phyloP scores from a whole-genome alignment of 164 flowering plant genomes.

The Nymphaea colorata region DNA sequence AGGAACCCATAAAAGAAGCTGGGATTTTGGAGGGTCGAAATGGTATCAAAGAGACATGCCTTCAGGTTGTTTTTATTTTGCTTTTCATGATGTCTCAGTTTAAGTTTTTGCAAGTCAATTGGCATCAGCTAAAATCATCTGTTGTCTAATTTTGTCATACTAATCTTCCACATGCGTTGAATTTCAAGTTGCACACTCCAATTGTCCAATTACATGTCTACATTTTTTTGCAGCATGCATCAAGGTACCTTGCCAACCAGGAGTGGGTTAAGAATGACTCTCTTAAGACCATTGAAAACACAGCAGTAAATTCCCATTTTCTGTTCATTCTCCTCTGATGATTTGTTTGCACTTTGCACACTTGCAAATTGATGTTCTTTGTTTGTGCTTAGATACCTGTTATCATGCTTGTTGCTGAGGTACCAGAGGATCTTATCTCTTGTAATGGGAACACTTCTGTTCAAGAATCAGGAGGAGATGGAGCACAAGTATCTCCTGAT shows the following conservation, averaged over 20 bases:
- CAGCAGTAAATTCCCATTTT: constrained; percentile 51
- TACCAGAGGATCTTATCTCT: constrained; percentile 54
- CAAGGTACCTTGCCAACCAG: constrained; percentile 94
- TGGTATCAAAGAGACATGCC: constrained; percentile 97
- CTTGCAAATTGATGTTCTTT: constrained; percentile 2
- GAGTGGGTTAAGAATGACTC: constrained; percentile 98
- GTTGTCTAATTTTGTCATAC: too few relatives aligned
- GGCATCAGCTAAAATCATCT: too few relatives aligned
- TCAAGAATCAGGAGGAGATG: constrained; percentile 33
- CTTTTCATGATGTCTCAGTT: too few relatives aligned
- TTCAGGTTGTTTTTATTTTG: constrained; percentile 45
- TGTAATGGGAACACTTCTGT: constrained; percentile 20
- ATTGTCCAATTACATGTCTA: neutral
- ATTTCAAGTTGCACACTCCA: too few relatives aligned
- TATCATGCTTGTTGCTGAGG: constrained; percentile 93
- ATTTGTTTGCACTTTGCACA: neutral
- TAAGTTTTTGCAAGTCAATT: too few relatives aligned
- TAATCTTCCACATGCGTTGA: too few relatives aligned
- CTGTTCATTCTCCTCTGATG: neutral
- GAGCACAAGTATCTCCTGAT: constrained; percentile 18
- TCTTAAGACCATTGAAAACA: constrained; percentile 90
- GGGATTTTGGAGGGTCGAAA: constrained; percentile 97
- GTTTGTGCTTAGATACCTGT: constrained; percentile 61
- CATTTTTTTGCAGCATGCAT: constrained; percentile 63
- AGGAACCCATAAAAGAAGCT: constrained; percentile 99